Conservation (phyloP, 768 basidiomycete genomes). For the Daedaleopsis sinensis region DNA sequence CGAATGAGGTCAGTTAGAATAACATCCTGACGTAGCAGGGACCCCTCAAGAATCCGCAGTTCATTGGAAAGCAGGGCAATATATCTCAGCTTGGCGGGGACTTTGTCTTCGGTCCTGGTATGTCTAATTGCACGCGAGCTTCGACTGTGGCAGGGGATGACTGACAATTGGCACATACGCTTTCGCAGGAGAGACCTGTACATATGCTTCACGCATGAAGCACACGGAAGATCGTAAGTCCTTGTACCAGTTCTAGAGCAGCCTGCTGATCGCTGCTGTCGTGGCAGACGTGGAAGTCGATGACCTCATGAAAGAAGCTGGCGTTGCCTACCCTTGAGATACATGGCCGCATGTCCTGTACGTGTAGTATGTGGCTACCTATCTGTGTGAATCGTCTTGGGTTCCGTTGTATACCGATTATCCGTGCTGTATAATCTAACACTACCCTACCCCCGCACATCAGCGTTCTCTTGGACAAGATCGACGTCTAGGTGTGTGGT, state of each 20-base stretch:
- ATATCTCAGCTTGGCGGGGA: conserved; percentile 66
- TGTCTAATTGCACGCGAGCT: conserved; percentile 7
- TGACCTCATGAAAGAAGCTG: conserved; percentile 50
- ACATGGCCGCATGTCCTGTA: not conserved
- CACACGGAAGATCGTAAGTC: conserved; percentile 58
- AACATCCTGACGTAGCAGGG: conserved; percentile 14
- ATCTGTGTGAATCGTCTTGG: not conserved
- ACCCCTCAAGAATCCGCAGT: conserved; percentile 41
- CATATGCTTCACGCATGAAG: conserved; percentile 59
- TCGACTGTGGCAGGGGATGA: not conserved
- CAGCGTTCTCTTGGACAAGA: conserved; percentile 53
- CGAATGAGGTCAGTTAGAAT: not conserved
- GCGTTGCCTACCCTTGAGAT: conserved; percentile 35
- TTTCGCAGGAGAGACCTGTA: conserved; percentile 44
- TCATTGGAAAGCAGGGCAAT: conserved; percentile 66
- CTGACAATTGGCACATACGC: not conserved
- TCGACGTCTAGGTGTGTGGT: conserved; percentile 50
- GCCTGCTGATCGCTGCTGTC: no score
- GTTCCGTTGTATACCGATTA: not conserved
- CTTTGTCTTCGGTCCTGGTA: conserved; percentile 63
- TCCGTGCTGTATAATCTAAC: not conserved
- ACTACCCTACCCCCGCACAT: conserved; percentile 34
- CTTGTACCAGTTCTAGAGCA: not conserved
- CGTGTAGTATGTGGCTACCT: not conserved
- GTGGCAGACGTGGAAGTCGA: conserved; percentile 48